Conservation (phyloP, 345 rosid species). For the Toxicodendron radicans region DNA sequence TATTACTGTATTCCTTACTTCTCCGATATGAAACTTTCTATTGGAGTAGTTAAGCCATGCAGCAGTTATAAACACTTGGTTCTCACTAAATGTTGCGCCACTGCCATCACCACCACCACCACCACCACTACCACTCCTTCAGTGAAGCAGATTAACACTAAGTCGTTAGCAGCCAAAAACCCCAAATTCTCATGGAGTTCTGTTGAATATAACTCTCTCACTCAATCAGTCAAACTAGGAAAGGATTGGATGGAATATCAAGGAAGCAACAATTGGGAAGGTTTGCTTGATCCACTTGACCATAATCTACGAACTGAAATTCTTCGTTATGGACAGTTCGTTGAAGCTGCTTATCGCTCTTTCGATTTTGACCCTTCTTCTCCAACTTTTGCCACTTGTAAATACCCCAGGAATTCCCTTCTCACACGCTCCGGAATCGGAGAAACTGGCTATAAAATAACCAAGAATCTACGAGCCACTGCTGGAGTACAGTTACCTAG, state of each 20-base stretch:
- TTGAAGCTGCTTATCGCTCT: constrained; percentile 51
- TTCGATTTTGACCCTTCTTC: constrained; percentile 55
- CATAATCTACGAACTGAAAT: constrained; percentile 51
- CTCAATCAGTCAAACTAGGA: constrained; percentile 28
- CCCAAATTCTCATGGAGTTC: constrained; percentile 12
- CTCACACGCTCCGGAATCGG: constrained; percentile 31
- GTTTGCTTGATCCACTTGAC: constrained; percentile 63
- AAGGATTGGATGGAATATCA: constrained; percentile 55
- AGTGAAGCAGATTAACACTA: background rate
- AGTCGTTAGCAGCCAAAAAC: background rate
- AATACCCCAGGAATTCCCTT: constrained; percentile 38
- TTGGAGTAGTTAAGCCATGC: background rate
- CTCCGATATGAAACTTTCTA: constrained; percentile 13
- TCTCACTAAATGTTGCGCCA: background rate
- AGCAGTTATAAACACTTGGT: background rate
- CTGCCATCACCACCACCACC: background rate
- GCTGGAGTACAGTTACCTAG: constrained; percentile 47
- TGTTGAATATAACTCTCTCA: background rate
- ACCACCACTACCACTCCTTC: background rate
- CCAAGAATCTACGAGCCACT: constrained; percentile 51
- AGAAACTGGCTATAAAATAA: constrained; percentile 40
- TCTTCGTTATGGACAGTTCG: constrained; percentile 57
- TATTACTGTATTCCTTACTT: no score
- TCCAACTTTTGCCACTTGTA: constrained; percentile 37
- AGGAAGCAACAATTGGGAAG: constrained; percentile 59